A percentile compares a stretch with the other conserved stretches of the same genome.
These are phyloP conservation scores for Boletus tylopilopsis DNA, from an alignment of 768 basidiomycete genomes.

Conservation along the genomic window DNA sequence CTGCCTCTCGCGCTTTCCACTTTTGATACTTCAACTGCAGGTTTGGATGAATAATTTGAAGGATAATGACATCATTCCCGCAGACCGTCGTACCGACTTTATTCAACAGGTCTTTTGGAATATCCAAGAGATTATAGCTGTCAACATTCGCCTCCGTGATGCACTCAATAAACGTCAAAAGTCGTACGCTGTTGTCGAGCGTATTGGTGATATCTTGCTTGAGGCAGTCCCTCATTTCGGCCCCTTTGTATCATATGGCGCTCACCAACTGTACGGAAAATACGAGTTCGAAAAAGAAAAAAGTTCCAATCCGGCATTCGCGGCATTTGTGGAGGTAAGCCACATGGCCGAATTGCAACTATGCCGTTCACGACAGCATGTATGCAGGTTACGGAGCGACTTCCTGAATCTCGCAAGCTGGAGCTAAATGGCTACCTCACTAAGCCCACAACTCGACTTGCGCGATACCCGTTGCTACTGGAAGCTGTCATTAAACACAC, in stretches of 20 bases:
- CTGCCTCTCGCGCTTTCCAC: not conserved
- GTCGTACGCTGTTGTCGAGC: conserved; percentile 87
- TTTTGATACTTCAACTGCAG: conserved; percentile 36
- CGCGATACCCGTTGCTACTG: conserved; percentile 91
- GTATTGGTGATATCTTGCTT: conserved; percentile 86
- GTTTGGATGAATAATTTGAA: conserved; percentile 87
- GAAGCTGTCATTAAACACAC: conserved; percentile 93
- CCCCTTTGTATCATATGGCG: conserved; percentile 93
- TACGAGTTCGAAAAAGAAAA: conserved; percentile 99
- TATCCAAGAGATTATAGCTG: conserved; percentile 85
- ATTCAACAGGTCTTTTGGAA: conserved; percentile 98
- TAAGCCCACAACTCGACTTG: conserved; percentile 95
- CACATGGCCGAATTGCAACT: not conserved
- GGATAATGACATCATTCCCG: conserved; percentile 72
- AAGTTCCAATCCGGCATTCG: conserved; percentile 85
- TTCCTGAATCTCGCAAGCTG: conserved; percentile 92
- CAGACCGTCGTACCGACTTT: conserved; percentile 75
- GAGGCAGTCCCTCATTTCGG: conserved; percentile 84
- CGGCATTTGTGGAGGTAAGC: conserved; percentile 89
- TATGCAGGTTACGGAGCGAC: conserved; percentile 79
- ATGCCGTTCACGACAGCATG: not conserved
- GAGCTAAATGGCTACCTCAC: conserved; percentile 98
- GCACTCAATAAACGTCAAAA: conserved; percentile 95
- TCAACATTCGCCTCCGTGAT: conserved; percentile 90
- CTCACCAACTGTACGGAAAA: conserved; percentile 96